A percentile compares a stretch with the other conserved stretches of the same genome.
Evolutionary conservation across 2,329 filamentous ascomycete species (phyloP).

Genomic region (Albophoma yamanashiensis): DNA sequence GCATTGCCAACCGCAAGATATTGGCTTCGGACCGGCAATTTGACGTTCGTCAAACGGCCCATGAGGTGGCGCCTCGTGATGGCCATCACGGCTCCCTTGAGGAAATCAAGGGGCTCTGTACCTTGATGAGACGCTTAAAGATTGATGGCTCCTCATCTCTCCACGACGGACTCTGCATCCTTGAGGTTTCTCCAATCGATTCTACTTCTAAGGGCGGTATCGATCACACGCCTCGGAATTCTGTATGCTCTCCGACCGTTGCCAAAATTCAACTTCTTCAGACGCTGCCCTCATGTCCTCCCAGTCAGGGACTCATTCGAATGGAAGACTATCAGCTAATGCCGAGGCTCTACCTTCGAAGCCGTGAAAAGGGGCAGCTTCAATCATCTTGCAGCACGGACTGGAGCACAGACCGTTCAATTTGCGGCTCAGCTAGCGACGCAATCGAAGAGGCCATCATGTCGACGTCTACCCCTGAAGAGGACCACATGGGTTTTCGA

Average conservation of each 20-base stretch:
- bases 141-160: neutral
- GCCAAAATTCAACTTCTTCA: neutral
- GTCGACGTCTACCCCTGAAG: neutral
- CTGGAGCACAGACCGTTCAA: neutral
- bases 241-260: neutral
- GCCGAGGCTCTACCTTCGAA: neutral
- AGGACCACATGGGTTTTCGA: neutral
- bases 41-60: neutral
- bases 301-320: neutral
- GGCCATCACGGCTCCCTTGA: no score
- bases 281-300: neutral
- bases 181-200: neutral
- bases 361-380: neutral
- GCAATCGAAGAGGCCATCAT: neutral
- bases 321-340: neutral
- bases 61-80: neutral
- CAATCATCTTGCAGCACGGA: neutral
- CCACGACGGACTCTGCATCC: neutral
- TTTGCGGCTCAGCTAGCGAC: neutral
- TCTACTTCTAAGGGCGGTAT: no score
- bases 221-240: no score
- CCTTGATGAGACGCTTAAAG: neutral
- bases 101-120: neutral
- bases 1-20: conserved; percentile 1
- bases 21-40: neutral